Percentiles rank a stretch among this genome's conserved stretches.
phyloP scores from a whole-genome alignment of 177 flowering plant species.

The Vitis hybrid region DNA sequence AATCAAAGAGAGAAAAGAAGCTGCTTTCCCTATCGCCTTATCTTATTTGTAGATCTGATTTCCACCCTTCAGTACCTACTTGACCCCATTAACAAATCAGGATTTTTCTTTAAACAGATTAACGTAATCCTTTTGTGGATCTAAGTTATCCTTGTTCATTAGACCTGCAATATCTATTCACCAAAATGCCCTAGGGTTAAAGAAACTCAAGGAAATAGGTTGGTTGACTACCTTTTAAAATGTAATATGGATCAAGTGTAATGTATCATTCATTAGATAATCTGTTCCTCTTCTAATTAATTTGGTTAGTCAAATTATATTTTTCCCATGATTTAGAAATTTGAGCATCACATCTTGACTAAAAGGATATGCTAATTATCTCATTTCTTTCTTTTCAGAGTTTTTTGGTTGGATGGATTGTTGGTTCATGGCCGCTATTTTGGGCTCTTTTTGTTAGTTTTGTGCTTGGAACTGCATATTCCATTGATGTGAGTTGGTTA shows the following conservation, averaged over 20 bases:
- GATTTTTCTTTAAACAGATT: no score
- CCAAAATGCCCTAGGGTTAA: background rate
- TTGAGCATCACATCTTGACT: background rate
- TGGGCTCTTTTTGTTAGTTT: conserved; percentile 91
- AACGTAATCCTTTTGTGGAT: background rate
- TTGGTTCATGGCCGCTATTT: conserved; percentile 88
- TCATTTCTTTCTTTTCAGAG: conserved; percentile 51
- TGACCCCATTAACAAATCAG: no score
- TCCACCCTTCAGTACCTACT: no score
- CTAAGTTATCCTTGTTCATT: background rate
- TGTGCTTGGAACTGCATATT: conserved; percentile 94
- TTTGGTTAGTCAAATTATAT: background rate
- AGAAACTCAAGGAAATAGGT: background rate
- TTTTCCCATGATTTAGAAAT: background rate
- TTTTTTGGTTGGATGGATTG: conserved; percentile 70
- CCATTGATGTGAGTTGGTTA: conserved; percentile 72
- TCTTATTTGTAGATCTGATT: no score
- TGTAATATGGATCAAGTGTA: background rate
- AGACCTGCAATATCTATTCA: background rate
- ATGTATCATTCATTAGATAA: conserved; percentile 1
- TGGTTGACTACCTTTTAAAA: background rate
- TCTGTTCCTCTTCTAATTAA: background rate
- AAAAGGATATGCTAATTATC: background rate
- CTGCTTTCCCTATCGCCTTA: no score
- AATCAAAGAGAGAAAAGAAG: no score